Evolutionary conservation across 345 rosid species (phyloP), one percentile per base, ranked within the genome.

Genomic region (Firmiana major): DNA sequence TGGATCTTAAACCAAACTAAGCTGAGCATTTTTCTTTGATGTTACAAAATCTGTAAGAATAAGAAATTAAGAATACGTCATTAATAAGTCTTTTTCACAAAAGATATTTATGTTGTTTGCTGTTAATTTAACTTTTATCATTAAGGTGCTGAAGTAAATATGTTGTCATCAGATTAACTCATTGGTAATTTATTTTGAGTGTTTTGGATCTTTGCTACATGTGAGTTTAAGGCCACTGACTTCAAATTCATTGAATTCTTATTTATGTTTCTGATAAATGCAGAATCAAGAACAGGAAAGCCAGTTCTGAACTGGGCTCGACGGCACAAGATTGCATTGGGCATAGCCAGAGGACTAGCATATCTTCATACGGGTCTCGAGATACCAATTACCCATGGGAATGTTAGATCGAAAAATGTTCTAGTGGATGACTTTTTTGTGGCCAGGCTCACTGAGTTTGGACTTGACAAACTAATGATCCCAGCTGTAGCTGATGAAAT

Each of bases 401-500:
- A 89, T 48, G 84, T 96, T 45, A 90, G 97, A 73, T 96, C 99
- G 24, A 92, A 90, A 79, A 96, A 96, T 59, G 97, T 96, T 69
- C 92, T 96, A 0, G 97, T 96, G 73, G 99, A 96, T 66, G 98
- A 96, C 75, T 92, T 86, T 80, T 93, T 93, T 42, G 90, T 89
- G 45, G 86, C 97, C 1, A 91, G 94, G 85, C 87, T 96, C 11
- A 93, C 97, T 0, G 99, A 96, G 78, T 92, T 88, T 38, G 98
- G 99, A 38, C 98, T 96, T 6, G 94, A 96, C 87, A 92, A 90
- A 88, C 79, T 96, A 78, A 92, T 96, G 99, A 83, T 96, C 67
- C 97, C 97, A 9, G 75, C 93, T 7, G 91, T 96, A 26, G 99
- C 99, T 0, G 97, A 96, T 65, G 99, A 96, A 85, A 93, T 96